Evolutionary conservation across 441 rosid species (phyloP), one percentile per base, ranked within the genome.

Genomic region (Macaranga tanarius): DNA sequence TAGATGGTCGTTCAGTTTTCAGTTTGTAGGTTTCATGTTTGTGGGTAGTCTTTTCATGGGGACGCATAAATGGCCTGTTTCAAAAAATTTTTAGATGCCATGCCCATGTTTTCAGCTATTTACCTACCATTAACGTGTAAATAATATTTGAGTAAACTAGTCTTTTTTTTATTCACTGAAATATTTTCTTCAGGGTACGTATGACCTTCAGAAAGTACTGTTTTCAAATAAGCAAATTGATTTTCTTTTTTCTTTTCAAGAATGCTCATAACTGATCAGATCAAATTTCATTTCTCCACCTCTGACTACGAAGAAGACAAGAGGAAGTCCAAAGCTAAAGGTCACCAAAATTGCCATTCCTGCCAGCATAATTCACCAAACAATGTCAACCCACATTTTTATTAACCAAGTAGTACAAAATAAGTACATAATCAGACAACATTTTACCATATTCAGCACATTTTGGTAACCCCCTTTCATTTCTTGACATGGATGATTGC

Each of bases 251-350:
- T 50, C 51, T 13, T 47, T 45, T 19, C 45, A 11, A n/a, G 31
- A 11, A 50, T 45, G 42, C 6, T 7, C 28, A 25, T 34, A 19
- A 25, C 34, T 25, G 45, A 23, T 44, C 26, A 70, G 1, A n/a
- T 84, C 80, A 74, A 88, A 81, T 79, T 73, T 86, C 76, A 85
- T 84, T 77, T 84, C 88, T 73, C 85, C 85, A 66, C 81, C 74
- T 22, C 64, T 48, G 65, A 87, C 28, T 45, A 75, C 82, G 58
- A 87, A 88, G 85, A 87, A 88, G 77, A 84, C 78, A 75, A 83
- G 73, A 16, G 93, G 87, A 62, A 85, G 85, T 70, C 92, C 91
- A 69, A 70, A 84, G 60, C 89, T 80, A 78, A 91, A 79, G 58
- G 34, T 65, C 70, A 80, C 88, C 77, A 82, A 81, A 65, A 79